Evolutionary conservation across 192 early-diverging fungal species (phyloP).

Genomic region (Entophlyctis luteolus): DNA sequence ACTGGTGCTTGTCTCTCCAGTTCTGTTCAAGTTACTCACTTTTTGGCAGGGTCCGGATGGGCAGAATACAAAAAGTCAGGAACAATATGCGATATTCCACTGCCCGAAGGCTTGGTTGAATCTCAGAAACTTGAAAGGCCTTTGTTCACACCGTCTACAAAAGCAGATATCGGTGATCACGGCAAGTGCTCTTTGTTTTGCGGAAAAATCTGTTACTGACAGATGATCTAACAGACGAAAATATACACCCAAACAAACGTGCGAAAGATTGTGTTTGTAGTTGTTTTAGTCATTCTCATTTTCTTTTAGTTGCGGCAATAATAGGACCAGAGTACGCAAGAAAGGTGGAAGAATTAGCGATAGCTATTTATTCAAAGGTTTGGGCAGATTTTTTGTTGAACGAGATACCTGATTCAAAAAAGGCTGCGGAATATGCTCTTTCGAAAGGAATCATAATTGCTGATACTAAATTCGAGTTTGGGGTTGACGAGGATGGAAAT

Average conservation of each 20-base stretch:
- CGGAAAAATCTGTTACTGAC: too few relatives aligned
- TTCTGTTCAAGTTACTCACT: neutral
- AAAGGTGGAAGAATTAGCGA: slow-evolving; percentile 67
- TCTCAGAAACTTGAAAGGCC: slow-evolving; percentile 76
- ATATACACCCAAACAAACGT: slow-evolving; percentile 92
- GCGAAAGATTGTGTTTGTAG: neutral
- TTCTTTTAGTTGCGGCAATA: slow-evolving; percentile 59
- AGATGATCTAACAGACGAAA: slow-evolving; percentile 66
- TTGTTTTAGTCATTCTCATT: neutral
- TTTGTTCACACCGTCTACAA: slow-evolving; percentile 96
- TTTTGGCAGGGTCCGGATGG: slow-evolving; percentile 78
- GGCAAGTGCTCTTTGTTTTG: slow-evolving; percentile 42
- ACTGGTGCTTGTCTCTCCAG: slow-evolving; percentile 55
- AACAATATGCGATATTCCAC: slow-evolving; percentile 86
- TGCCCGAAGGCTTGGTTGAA: slow-evolving; percentile 77
- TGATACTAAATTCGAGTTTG: slow-evolving; percentile 99
- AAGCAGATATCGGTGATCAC: slow-evolving; percentile 97
- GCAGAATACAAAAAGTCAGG: slow-evolving; percentile 88
- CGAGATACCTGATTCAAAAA: neutral
- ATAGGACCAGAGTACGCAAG: slow-evolving; percentile 77
- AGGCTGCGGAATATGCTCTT: slow-evolving; percentile 79
- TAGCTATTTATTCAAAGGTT: slow-evolving; percentile 76
- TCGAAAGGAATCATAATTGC: slow-evolving; percentile 94
- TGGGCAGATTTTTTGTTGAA: neutral
- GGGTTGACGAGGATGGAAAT: slow-evolving; percentile 74